Evolutionary conservation across 108 stramenopile species (phyloP).

Genomic region (Stephanodiscus minutulus): DNA sequence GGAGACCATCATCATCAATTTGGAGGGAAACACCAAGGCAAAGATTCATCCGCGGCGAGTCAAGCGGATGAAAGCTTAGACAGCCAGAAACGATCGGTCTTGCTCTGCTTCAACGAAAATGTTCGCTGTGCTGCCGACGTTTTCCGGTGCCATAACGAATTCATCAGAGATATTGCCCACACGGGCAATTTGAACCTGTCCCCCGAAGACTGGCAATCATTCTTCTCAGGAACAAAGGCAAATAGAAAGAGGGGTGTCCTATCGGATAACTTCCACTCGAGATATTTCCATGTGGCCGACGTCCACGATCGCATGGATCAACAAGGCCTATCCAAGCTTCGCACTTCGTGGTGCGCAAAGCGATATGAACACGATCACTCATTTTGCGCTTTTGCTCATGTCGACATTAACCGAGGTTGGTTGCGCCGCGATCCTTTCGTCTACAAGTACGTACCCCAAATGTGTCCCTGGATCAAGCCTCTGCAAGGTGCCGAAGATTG

Average conservation of each 20-base stretch:
- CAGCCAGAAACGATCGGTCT: constrained; percentile 75
- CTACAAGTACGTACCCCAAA: constrained; percentile 58
- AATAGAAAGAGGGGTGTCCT: constrained; percentile 16
- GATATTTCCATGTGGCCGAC: constrained; percentile 24
- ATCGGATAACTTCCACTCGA: constrained; percentile 23
- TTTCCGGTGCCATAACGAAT: constrained; percentile 89
- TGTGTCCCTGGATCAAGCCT: constrained; percentile 63
- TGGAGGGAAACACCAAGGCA: constrained; percentile 19
- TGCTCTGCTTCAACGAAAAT: constrained; percentile 91
- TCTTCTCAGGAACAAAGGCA: constrained; percentile 61
- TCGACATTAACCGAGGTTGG: constrained; percentile 83
- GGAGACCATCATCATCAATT: constrained; percentile 22
- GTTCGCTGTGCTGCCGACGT: constrained; percentile 85
- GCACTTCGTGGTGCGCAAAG: constrained; percentile 87
- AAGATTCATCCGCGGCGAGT: constrained; percentile 30
- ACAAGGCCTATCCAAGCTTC: constrained; percentile 67
- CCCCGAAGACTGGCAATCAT: constrained; percentile 77
- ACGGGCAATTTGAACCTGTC: constrained; percentile 72
- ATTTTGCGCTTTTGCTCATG: constrained; percentile 84
- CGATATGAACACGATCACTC: constrained; percentile 87
- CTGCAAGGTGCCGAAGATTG: constrained; percentile 34
- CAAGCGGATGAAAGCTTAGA: constrained; percentile 38
- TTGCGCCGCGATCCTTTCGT: constrained; percentile 71
- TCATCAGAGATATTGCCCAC: constrained; percentile 86
- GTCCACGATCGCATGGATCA: constrained; percentile 54